These are phyloP conservation scores for Lentinula edodes DNA, from an alignment of 768 basidiomycete genomes.

Conservation along the genomic window DNA sequence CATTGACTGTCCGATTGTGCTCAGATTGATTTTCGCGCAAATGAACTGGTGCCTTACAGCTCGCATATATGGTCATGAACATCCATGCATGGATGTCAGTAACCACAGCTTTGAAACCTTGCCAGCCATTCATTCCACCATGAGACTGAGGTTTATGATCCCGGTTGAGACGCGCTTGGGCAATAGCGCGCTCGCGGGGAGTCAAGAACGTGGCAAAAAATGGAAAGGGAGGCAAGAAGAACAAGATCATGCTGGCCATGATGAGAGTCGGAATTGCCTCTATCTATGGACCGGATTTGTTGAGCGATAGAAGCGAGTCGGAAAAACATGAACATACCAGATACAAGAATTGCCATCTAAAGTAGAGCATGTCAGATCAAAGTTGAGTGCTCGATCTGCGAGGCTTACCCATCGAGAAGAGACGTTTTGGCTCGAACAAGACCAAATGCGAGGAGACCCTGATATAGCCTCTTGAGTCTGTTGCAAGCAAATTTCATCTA, in stretches of 20 bases:
- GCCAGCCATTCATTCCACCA: constrained; percentile 53
- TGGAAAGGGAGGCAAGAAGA: constrained; percentile 52
- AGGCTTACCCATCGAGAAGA: constrained; percentile 30
- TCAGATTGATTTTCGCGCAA: not conserved
- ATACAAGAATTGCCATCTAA: constrained; percentile 57
- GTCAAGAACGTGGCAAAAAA: constrained; percentile 49
- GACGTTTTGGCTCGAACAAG: constrained; percentile 47
- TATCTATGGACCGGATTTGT: constrained; percentile 25
- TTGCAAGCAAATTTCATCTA: not conserved
- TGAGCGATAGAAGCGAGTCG: not conserved
- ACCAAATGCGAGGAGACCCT: constrained; percentile 55
- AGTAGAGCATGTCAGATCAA: not conserved
- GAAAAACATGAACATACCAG: constrained; percentile 24
- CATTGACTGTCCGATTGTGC: constrained; percentile 33
- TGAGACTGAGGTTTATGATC: constrained; percentile 55
- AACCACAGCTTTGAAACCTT: constrained; percentile 48
- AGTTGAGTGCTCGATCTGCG: not conserved
- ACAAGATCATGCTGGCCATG: constrained; percentile 42
- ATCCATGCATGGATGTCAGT: constrained; percentile 47
- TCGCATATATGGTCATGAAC: constrained; percentile 46
- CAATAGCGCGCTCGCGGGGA: constrained; percentile 47
- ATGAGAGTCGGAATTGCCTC: constrained; percentile 52
- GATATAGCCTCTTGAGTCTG: not conserved
- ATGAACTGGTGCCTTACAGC: constrained; percentile 30
- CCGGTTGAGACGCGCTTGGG: constrained; percentile 48